Base-by-base conservation (phyloP, 192 early-diverging fungal genomes). In the Tieghemiomyces parasiticus region DNA sequence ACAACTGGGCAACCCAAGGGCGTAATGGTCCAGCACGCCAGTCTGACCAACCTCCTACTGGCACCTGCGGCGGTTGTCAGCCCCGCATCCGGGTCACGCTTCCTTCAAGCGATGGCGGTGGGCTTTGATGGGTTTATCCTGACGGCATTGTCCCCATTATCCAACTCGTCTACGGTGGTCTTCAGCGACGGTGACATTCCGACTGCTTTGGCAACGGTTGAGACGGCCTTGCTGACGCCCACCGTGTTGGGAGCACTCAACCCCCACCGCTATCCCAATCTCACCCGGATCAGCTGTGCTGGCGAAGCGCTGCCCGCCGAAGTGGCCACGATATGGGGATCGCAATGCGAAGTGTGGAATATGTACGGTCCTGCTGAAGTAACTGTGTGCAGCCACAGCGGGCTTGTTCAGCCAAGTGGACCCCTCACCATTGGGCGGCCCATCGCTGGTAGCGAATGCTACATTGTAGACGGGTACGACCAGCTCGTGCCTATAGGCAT, bases 1-100 rank as follows among this genome's bases (percentile, higher is more conserved):
- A n/a, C n/a, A n/a, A n/a, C n/a, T n/a, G n/a, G 68, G 3, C 62
- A 59, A 29, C 68, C 68, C 29, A 70, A 70, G 46, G 68, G 68
- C 20, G 56, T 68, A 2, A 32, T 65, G 45, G 47, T 61, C 38
- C 26, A 52, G 13, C 28, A 25, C 22, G 26, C 22, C 4, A 29
- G 14, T 4, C 14, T 52, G 22, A 52, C 22, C 50, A 52, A 52
- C 50, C 50, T 52, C 50, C 20, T 52, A 26, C 2, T 52, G 13
- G 14, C 19, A 22, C n/a, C 20, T 26, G 22, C 50, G 50, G 50
- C 50, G 22, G 22, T 26, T 14, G n/a, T 28, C 1, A 2, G 50
- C 22, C 50, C 50, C 22, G 16, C 38, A 44, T 26, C 2, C 14
- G 50, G 50, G 2, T 25, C 50, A 14, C 50, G 50, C 26, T 28